Percentiles rank a stretch among this genome's conserved stretches.
phyloP scores from a whole-genome alignment of 2,329 filamentous ascomycete species.

The Apiospora sp. region DNA sequence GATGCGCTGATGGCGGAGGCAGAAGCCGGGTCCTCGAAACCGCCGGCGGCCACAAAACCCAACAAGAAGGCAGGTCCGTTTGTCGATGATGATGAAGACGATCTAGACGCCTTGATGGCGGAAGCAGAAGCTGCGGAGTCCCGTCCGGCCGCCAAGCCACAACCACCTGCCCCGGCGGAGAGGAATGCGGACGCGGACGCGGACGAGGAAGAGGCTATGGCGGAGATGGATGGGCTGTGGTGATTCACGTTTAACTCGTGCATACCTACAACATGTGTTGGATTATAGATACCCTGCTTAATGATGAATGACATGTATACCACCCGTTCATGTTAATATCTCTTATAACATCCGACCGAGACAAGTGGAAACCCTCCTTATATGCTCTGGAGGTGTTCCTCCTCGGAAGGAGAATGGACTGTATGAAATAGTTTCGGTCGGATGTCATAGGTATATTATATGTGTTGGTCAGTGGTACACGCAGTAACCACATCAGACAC shows the following conservation, averaged over 20 bases:
- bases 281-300: slow-evolving; percentile 13
- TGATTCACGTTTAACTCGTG: slow-evolving; percentile 35
- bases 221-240: slow-evolving; percentile 66
- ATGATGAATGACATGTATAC: slow-evolving; percentile 6
- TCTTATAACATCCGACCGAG: too few species aligned
- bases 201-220: slow-evolving; percentile 74
- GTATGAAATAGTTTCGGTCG: too few species aligned
- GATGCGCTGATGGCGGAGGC: slow-evolving; percentile 49
- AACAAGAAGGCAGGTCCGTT: slow-evolving; percentile 8
- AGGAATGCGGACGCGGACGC: slow-evolving; percentile 49
- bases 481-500: too few species aligned
- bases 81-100: slow-evolving; percentile 42
- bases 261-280: not conserved
- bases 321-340: not conserved
- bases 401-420: too few species aligned
- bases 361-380: too few species aligned
- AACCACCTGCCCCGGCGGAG: slow-evolving; percentile 27
- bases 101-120: slow-evolving; percentile 54
- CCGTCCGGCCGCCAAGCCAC: slow-evolving; percentile 24
- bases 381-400: too few species aligned
- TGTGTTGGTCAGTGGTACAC: too few species aligned
- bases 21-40: slow-evolving; percentile 47
- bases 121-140: slow-evolving; percentile 45
- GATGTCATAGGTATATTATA: too few species aligned
- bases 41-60: slow-evolving; percentile 30